Evolutionary conservation across 163 green algal species (phyloP).

Genomic region (Chlamydomonas reinhardtii): DNA sequence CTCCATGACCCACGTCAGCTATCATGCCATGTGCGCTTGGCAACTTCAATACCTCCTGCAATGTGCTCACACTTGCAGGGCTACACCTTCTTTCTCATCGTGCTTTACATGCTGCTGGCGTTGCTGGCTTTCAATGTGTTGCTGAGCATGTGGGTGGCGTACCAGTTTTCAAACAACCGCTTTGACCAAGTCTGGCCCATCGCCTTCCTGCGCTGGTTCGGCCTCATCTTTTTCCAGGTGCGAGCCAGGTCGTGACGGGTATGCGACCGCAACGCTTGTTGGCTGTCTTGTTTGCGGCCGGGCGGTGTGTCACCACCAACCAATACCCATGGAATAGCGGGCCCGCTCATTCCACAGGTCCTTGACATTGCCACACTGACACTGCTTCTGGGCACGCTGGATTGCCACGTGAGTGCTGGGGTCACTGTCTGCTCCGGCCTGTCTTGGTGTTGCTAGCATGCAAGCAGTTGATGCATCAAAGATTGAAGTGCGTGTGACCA

Average conservation of each 20-base stretch:
- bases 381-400: slow-evolving; percentile 34
- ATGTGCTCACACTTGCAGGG: slow-evolving; percentile 8
- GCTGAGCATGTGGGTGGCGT: slow-evolving; percentile 40
- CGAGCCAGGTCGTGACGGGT: neutral
- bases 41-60: no score
- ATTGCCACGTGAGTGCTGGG: slow-evolving; percentile 16
- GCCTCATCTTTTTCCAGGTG: slow-evolving; percentile 36
- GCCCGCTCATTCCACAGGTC: neutral
- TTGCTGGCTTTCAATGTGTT: slow-evolving; percentile 25
- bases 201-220: slow-evolving; percentile 38
- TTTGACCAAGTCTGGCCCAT: slow-evolving; percentile 51
- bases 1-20: no score
- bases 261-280: no score
- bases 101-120: slow-evolving; percentile 33
- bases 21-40: no score
- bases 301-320: no score
- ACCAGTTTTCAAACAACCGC: slow-evolving; percentile 35
- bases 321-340: no score
- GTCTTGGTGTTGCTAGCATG: no score
- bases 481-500: no score
- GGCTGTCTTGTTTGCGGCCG: no score
- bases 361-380: slow-evolving; percentile 49
- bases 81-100: slow-evolving; percentile 34
- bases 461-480: no score
- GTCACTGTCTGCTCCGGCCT: no score